Base-by-base conservation (phyloP, 371 early-diverging fungal species). In the Mortierella sp. region DNA sequence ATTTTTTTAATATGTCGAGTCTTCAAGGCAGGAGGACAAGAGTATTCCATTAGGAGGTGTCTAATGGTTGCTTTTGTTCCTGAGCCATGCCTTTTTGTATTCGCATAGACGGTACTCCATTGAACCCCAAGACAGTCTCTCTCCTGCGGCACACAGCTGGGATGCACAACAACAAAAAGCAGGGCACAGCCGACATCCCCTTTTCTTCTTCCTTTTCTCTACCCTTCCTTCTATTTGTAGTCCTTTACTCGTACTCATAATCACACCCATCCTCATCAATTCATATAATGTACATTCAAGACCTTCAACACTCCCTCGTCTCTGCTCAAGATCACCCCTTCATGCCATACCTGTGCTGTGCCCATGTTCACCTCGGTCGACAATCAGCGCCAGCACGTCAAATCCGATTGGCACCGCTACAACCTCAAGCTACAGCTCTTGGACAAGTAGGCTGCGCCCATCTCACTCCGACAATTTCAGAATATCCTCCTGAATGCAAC, bases 351-450 rank as follows among this genome's bases (percentile, higher is more conserved):
- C 2, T 98, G 98, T 86, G 92, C 94, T 40, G 91, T 94, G 8
- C 89, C 90, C 4, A 95, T 96, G 79, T 85, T 89, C 48, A 84
- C 89, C 29, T 70, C 63, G 31, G 91, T 95, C 4, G 94, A 94
- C 31, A 87, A 91, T 48, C 97, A 97, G 85, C 89, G 98, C 37
- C 86, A 87, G 5, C 99, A 98, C 84, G 95, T 94, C 87, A 90
- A 91, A 29, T 90, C 93, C 19, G 98, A 98, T 86, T 99, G 97
- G 97, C 99, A 98, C 85, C 85, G 96, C 19, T 98, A 97, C 90
- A 98, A 99, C 85, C 91, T 98, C 31, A 97, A 97, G 85, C 90
- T 96, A 47, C 95, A 94, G 74, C 90, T 96, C 7, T 93, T 91
- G 34, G 91, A 85, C 39, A 63, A 83, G 80, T 0, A 67, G 91